Conservation (phyloP, 805 yeast species). For the fission yeast (Schizosaccharomyces pombe) region DNA sequence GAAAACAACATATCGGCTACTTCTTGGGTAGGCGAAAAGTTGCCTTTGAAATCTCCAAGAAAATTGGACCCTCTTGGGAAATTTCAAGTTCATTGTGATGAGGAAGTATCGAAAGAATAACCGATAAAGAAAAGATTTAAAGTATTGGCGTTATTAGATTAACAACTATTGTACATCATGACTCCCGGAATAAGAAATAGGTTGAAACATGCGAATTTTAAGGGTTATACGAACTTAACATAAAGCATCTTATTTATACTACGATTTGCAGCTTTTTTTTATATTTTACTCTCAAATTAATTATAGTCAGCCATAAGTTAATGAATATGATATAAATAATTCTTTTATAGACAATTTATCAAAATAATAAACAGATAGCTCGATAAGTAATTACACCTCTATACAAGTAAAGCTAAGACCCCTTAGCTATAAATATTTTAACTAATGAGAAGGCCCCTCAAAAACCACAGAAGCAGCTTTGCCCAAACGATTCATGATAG, state of each 20-base stretch:
- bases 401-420: too few species aligned
- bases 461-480: constrained; percentile 45
- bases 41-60: background rate
- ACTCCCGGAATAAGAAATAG: too few species aligned
- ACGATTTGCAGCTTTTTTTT: too few species aligned
- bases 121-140: too few species aligned
- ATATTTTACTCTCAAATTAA: background rate
- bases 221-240: too few species aligned
- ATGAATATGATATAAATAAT: background rate
- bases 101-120: background rate
- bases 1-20: constrained; percentile 1
- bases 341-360: background rate
- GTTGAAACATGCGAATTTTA: too few species aligned
- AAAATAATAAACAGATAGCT: too few species aligned
- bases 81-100: background rate
- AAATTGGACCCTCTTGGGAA: background rate
- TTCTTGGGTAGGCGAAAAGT: constrained; percentile 5
- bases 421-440: too few species aligned
- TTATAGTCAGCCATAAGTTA: background rate
- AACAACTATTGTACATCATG: too few species aligned
- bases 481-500: constrained; percentile 72
- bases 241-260: too few species aligned
- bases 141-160: too few species aligned
- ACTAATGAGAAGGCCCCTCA: background rate
- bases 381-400: too few species aligned